Evolutionary conservation across 495 filamentous ascomycete species (phyloP).

Genomic region (Penicillium malachiteum): DNA sequence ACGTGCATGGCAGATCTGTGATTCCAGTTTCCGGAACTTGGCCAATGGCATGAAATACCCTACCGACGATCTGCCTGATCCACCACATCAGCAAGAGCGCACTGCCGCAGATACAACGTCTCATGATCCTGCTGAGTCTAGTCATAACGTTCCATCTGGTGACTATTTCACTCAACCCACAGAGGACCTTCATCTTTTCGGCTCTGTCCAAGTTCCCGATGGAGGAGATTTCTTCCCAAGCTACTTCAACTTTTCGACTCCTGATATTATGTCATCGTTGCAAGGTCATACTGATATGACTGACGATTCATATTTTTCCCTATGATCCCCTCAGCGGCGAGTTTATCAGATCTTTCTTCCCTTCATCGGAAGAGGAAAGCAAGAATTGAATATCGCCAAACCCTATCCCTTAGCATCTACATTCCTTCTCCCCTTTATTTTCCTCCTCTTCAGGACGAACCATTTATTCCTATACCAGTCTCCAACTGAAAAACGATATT

Average conservation of each 20-base stretch:
- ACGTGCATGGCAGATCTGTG: constrained; percentile 51
- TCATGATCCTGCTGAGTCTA: neutral
- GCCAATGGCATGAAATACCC: constrained; percentile 36
- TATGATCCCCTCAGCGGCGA: constrained; percentile 45
- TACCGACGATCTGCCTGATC: constrained; percentile 33
- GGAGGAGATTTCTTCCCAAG: constrained; percentile 9
- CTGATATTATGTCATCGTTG: constrained; percentile 10
- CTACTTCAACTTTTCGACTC: constrained; percentile 20
- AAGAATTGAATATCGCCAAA: neutral
- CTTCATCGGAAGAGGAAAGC: constrained; percentile 18
- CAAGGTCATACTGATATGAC: constrained; percentile 9
- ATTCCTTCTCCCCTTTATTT: neutral
- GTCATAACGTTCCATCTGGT: neutral
- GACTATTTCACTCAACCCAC: constrained; percentile 14
- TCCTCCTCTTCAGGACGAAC: neutral
- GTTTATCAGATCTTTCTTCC: constrained; percentile 47
- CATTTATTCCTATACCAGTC: neutral
- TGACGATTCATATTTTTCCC: constrained; percentile 37
- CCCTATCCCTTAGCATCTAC: neutral
- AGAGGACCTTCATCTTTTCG: constrained; percentile 16
- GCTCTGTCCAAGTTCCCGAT: constrained; percentile 8
- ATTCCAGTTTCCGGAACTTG: constrained; percentile 21
- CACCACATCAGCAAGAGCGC: constrained; percentile 14
- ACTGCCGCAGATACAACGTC: neutral
- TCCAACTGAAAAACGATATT: neutral